These are phyloP conservation scores for Elaeis oleifera DNA, from an alignment of 202 grass and related monocot genomes.

Conservation along the genomic window DNA sequence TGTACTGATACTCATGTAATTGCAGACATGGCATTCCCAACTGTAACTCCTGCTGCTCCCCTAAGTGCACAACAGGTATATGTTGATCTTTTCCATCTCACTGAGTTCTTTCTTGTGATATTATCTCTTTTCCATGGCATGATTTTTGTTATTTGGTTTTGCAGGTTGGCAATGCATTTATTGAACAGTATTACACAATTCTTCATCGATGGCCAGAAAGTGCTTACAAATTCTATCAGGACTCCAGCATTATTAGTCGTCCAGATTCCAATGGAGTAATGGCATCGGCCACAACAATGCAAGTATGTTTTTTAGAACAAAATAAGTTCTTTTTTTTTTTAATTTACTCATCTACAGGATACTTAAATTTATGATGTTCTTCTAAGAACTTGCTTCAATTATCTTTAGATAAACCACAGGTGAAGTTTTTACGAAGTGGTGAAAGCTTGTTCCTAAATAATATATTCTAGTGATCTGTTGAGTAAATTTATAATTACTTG, in stretches of 20 bases:
- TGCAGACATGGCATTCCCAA: not conserved
- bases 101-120: too few relatives aligned
- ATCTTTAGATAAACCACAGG: too few relatives aligned
- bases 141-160: not conserved
- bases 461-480: too few relatives aligned
- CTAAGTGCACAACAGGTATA: not conserved
- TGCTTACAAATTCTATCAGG: not conserved
- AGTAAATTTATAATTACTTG: too few relatives aligned
- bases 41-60: not conserved
- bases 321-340: not conserved
- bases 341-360: not conserved
- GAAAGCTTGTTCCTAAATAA: too few relatives aligned
- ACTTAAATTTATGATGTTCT: not conserved
- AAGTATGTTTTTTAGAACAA: not conserved
- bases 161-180: not conserved
- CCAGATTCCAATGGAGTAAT: not conserved
- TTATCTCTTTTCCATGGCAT: not conserved
- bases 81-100: not conserved
- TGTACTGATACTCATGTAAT: not conserved
- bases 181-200: slow-evolving; percentile 1
- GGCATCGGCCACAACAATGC: not conserved
- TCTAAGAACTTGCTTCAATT: not conserved
- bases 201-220: slow-evolving; percentile 1
- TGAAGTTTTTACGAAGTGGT: too few relatives aligned
- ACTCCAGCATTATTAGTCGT: not conserved